These are phyloP conservation scores for Atractiella rhizophila DNA, from an alignment of 768 basidiomycete species.

Conservation along the genomic window DNA sequence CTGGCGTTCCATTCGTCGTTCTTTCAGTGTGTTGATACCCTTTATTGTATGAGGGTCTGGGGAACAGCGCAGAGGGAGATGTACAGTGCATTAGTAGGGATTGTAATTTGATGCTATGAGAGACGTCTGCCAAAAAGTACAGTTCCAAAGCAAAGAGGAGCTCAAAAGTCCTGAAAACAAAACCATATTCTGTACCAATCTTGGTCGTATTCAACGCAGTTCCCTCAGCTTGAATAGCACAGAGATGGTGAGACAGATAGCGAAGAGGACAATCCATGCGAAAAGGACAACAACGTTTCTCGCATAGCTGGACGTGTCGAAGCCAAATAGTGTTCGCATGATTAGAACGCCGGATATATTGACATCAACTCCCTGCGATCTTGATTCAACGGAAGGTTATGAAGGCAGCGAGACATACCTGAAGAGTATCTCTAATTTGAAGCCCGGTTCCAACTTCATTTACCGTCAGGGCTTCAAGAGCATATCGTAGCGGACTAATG, in stretches of 20 bases:
- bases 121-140: no score
- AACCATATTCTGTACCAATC: no score
- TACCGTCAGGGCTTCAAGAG: conserved; percentile 44
- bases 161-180: no score
- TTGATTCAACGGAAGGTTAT: conserved; percentile 13
- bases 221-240: conserved; percentile 61
- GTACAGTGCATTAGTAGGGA: no score
- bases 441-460: conserved; percentile 80
- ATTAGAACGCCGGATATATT: conserved; percentile 55
- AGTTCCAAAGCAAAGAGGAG: no score
- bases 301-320: conserved; percentile 24
- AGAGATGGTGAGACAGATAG: conserved; percentile 38
- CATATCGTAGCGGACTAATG: conserved; percentile 49
- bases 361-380: conserved; percentile 48
- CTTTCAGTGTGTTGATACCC: no score
- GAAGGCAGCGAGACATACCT: no score
- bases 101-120: no score
- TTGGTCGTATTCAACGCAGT: conserved; percentile 41
- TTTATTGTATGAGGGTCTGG: no score
- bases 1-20: no score
- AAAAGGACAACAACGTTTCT: conserved; percentile 60
- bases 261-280: conserved; percentile 61
- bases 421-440: conserved; percentile 41
- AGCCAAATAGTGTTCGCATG: conserved; percentile 78
- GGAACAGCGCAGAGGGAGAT: no score